Evolutionary conservation across 345 rosid species (phyloP), one percentile per base, ranked within the genome.

Genomic region (Lepidium didymum): DNA sequence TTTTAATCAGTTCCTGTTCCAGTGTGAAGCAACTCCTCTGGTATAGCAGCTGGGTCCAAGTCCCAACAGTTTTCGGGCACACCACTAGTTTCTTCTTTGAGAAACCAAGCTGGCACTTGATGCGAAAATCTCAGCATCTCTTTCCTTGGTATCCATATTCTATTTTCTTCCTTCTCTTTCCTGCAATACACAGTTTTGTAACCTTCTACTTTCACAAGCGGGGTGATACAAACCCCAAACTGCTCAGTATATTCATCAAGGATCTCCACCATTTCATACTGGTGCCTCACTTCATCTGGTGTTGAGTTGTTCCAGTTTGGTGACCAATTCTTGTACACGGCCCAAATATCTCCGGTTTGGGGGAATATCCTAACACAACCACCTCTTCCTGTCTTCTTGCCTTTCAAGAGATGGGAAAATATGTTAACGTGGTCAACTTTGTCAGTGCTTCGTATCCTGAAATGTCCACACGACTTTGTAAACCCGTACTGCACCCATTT

Each of bases 11-110:
- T 68, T 70, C 81, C 83, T 49, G 84, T 62, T 68, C 18, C 74
- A 3, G 70, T 69, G 45, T 85, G 85, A 72, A 94, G 99, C 81
- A 94, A 81, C 73, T 87, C 91, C 33, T 94, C 99, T 13, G 97
- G 97, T 61, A 96, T 94, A 19, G 99, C 99, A 23, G 99, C 96
- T 0, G 99, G 96, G 72, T 94, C 99, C 35, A 94, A 77, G 83
- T 94, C 99, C 96, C 97, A 94, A 56, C 97, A 94, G 44, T 81
- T 82, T 44, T 81, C 85, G 0, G 95, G 93, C 61, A 94, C 56
- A 50, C 70, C 81, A 21, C 65, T 70, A 6, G 84, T 73, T 69
- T 79, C 92, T 52, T 85, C 89, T 64, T 82, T 78, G 41, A 94
- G 96, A 58, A 84, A 79, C 87, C 95, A 86, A 62, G 98, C 85